Percentiles rank a stretch among this genome's conserved stretches.
These are phyloP conservation scores for Chaetomiaceae sp. DNA, from an alignment of 2,329 filamentous ascomycete species.

Conservation along the genomic window DNA sequence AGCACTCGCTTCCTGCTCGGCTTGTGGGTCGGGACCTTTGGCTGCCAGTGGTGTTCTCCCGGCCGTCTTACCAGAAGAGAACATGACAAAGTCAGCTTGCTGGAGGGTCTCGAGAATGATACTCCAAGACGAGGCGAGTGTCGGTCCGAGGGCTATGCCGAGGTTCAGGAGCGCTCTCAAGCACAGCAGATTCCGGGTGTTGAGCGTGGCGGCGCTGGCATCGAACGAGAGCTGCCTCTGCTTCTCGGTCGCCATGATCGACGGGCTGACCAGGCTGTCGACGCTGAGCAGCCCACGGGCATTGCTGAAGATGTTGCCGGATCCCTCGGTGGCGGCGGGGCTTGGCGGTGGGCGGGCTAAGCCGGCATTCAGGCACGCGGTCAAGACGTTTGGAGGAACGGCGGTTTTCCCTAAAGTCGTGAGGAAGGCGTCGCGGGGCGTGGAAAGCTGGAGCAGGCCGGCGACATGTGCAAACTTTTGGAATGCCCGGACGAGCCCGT, in stretches of 20 bases:
- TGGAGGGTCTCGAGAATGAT: slow-evolving; percentile 91
- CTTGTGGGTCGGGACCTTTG: slow-evolving; percentile 43
- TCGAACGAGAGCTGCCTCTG: slow-evolving; percentile 58
- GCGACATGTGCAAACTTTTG: slow-evolving; percentile 95
- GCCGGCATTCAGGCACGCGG: slow-evolving; percentile 52
- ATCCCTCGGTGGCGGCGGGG: slow-evolving; percentile 43
- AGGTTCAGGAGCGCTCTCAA: slow-evolving; percentile 88
- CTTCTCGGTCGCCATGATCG: slow-evolving; percentile 53
- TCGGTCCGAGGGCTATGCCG: slow-evolving; percentile 89
- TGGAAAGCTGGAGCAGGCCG: slow-evolving; percentile 76
- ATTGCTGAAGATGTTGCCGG: slow-evolving; percentile 62
- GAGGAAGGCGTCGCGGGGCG: slow-evolving; percentile 88
- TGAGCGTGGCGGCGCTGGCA: slow-evolving; percentile 54
- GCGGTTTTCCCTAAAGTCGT: slow-evolving; percentile 92
- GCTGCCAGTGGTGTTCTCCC: slow-evolving; percentile 48
- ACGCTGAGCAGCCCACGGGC: slow-evolving; percentile 69
- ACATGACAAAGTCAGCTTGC: slow-evolving; percentile 84
- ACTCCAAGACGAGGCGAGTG: slow-evolving; percentile 77
- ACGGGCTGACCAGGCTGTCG: slow-evolving; percentile 61
- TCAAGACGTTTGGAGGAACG: slow-evolving; percentile 74
- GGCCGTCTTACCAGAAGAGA: slow-evolving; percentile 54
- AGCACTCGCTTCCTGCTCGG: slow-evolving; percentile 47
- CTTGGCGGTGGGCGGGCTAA: slow-evolving; percentile 41
- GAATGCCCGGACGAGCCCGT: slow-evolving; percentile 84
- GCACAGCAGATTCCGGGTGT: slow-evolving; percentile 85